A percentile compares a stretch with the other conserved stretches of the same genome.
Conservation (phyloP, 140 eudicot genomes). For the Stevia rebaudiana region DNA sequence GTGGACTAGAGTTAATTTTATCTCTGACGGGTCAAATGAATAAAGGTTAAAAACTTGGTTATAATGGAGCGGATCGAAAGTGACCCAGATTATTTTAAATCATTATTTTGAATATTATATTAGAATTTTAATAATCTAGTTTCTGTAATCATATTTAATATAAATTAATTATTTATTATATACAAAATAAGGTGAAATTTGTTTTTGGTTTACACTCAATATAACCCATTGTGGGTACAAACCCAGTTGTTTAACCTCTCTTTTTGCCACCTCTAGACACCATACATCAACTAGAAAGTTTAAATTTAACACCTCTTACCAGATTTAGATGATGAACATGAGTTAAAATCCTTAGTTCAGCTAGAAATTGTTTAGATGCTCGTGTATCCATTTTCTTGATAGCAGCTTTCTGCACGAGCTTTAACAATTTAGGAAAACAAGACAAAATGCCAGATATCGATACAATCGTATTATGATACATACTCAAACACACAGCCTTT, state of each 20-base stretch:
- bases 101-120: not conserved
- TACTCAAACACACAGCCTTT: not conserved
- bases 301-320: not conserved
- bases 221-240: not conserved
- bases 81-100: not conserved
- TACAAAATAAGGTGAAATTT: not conserved
- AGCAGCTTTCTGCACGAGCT: slow-evolving; percentile 64
- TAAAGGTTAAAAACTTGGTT: not conserved
- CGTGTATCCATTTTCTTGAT: slow-evolving; percentile 89
- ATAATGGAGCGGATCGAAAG: not conserved
- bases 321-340: slow-evolving; percentile 55
- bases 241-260: no score
- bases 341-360: slow-evolving; percentile 73
- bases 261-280: not conserved
- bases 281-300: not conserved
- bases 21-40: not conserved
- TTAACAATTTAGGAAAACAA: not conserved
- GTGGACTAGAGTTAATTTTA: not conserved
- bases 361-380: slow-evolving; percentile 74
- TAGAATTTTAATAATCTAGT: not conserved
- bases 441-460: not conserved
- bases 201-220: not conserved
- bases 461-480: not conserved
- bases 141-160: not conserved
- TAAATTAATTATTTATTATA: not conserved